Conservation (phyloP, 2,329 filamentous ascomycete species). For the Alternaria tenuissima region DNA sequence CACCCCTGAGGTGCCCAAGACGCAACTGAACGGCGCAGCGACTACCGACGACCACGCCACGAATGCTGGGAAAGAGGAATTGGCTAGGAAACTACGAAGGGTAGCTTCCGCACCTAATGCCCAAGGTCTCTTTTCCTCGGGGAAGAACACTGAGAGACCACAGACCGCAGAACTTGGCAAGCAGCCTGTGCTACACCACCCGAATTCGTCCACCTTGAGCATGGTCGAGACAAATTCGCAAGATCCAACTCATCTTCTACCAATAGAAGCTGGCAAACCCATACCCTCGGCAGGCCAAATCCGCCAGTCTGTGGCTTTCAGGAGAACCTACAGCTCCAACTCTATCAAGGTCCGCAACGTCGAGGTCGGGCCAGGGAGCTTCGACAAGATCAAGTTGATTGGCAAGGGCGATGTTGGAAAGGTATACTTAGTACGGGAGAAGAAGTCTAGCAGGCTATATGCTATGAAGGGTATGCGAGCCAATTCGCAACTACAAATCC, state of each 20-base stretch:
- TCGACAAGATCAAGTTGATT: constrained; percentile 99
- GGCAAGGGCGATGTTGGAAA: constrained; percentile 99
- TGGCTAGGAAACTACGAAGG: constrained; percentile 89
- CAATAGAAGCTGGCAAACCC: constrained; percentile 56
- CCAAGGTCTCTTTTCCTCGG: constrained; percentile 79
- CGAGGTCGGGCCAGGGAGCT: constrained; percentile 92
- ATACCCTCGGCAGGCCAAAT: constrained; percentile 73
- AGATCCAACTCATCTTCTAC: constrained; percentile 38
- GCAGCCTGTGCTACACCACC: constrained; percentile 73
- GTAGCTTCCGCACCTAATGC: constrained; percentile 97
- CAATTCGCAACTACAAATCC: neutral
- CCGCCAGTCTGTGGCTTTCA: constrained; percentile 75
- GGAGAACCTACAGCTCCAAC: constrained; percentile 97
- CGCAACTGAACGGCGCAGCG: constrained; percentile 72
- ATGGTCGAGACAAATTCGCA: constrained; percentile 59
- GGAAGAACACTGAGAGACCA: constrained; percentile 66
- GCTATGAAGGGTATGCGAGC: constrained; percentile 88
- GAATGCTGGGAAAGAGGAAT: constrained; percentile 86
- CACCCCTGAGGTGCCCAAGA: constrained; percentile 72
- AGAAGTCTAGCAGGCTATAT: constrained; percentile 94
- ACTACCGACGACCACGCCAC: constrained; percentile 71
- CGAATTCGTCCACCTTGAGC: constrained; percentile 61
- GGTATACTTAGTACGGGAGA: constrained; percentile 95
- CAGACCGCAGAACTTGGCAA: constrained; percentile 87
- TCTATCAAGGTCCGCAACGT: constrained; percentile 98